phyloP scores from a whole-genome alignment of 2,329 filamentous ascomycete species.

The Colletotrichum karsti region DNA sequence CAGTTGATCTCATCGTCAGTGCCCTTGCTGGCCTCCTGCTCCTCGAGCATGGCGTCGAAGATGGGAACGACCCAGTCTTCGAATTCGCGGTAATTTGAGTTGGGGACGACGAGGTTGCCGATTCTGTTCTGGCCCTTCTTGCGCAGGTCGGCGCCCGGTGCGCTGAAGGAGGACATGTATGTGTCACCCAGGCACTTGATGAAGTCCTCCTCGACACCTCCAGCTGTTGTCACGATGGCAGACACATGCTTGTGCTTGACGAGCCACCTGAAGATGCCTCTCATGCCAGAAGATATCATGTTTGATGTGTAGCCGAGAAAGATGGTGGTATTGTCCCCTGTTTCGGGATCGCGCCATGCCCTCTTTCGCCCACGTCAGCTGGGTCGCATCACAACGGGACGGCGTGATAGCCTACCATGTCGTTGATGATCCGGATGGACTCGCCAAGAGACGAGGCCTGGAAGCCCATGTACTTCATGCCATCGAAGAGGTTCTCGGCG shows the following conservation, averaged over 20 bases:
- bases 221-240: conserved; percentile 93
- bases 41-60: conserved; percentile 90
- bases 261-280: conserved; percentile 90
- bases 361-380: conserved; percentile 55
- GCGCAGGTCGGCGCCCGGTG: conserved; percentile 79
- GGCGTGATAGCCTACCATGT: conserved; percentile 75
- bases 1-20: conserved; percentile 77
- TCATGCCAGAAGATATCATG: conserved; percentile 92
- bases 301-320: conserved; percentile 99
- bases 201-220: conserved; percentile 95
- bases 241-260: conserved; percentile 93
- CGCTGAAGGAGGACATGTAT: conserved; percentile 88
- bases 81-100: conserved; percentile 96
- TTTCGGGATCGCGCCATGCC: conserved; percentile 82
- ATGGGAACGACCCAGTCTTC: conserved; percentile 98
- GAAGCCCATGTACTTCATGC: conserved; percentile 87
- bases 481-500: conserved; percentile 82
- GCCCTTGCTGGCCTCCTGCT: conserved; percentile 84
- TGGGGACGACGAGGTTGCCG: conserved; percentile 94
- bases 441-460: conserved; percentile 78
- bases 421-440: conserved; percentile 90
- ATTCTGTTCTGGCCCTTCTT: conserved; percentile 92
- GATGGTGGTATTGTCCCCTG: conserved; percentile 84
- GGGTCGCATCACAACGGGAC: background rate
- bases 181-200: conserved; percentile 98